Conservation (phyloP, 2,329 filamentous ascomycete species). For the Aphanoascus verrucosus region DNA sequence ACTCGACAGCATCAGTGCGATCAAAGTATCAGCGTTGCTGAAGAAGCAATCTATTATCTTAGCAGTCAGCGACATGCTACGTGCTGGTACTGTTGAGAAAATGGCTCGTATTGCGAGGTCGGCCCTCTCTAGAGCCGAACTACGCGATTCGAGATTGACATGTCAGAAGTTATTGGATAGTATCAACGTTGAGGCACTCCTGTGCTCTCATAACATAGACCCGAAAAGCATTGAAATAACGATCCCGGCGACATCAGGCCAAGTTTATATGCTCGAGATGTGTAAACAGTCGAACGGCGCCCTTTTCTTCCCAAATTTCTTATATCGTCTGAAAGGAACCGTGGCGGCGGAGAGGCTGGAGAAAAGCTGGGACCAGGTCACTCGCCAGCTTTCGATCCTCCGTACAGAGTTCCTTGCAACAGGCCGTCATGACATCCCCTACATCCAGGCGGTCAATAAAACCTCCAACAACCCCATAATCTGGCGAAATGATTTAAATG, state of each 20-base stretch:
- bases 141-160: conserved; percentile 17
- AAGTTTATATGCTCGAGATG: conserved; percentile 66
- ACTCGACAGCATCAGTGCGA: conserved; percentile 82
- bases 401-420: conserved; percentile 56
- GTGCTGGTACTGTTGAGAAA: conserved; percentile 51
- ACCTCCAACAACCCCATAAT: conserved; percentile 27
- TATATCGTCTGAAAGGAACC: conserved; percentile 42
- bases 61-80: conserved; percentile 60
- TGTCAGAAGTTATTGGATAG: conserved; percentile 24
- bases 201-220: conserved; percentile 34
- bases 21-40: conserved; percentile 66
- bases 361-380: conserved; percentile 51
- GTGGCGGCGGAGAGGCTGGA: conserved; percentile 37
- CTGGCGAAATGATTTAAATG: conserved; percentile 19
- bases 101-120: conserved; percentile 44
- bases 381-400: conserved; percentile 51
- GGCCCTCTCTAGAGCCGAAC: conserved; percentile 11
- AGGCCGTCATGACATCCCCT: conserved; percentile 36
- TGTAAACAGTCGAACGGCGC: conserved; percentile 59
- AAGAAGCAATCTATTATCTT: conserved; percentile 51
- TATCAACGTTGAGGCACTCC: conserved; percentile 22
- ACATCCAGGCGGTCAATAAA: conserved; percentile 54
- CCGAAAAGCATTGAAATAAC: conserved; percentile 43
- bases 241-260: conserved; percentile 63
- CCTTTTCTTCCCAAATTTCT: conserved; percentile 66